phyloP scores from a whole-genome alignment of 805 yeast genomes.

The Candida vartiovaarae region DNA sequence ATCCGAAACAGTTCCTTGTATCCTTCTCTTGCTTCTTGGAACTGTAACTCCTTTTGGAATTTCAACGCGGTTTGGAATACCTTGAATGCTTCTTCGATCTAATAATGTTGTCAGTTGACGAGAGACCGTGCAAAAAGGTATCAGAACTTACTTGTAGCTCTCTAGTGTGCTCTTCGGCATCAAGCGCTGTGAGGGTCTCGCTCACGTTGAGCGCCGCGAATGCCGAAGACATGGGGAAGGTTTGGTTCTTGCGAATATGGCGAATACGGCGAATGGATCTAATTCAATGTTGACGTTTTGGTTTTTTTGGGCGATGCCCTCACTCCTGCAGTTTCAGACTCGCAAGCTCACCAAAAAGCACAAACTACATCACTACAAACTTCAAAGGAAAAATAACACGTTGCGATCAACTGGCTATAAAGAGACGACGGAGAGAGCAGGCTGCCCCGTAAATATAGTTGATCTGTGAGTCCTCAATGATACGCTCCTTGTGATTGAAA shows the following conservation, averaged over 20 bases:
- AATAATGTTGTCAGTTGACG: conserved; percentile 3
- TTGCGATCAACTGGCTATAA: conserved; percentile 17
- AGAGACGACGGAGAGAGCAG: conserved; percentile 41
- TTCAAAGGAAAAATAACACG: too few species aligned
- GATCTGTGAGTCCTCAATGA: conserved; percentile 30
- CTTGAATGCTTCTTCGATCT: conserved; percentile 69
- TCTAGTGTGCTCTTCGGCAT: conserved; percentile 83
- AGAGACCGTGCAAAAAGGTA: neutral
- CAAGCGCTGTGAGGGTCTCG: conserved; percentile 61
- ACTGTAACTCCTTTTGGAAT: conserved; percentile 45
- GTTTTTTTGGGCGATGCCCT: neutral
- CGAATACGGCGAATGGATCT: too few species aligned
- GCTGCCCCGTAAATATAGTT: conserved; percentile 41
- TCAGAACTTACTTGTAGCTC: conserved; percentile 58
- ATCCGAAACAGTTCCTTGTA: conserved; percentile 62
- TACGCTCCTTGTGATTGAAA: conserved; percentile 30
- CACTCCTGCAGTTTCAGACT: too few species aligned
- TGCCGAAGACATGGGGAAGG: conserved; percentile 43
- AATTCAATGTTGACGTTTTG: neutral
- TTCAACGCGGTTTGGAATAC: conserved; percentile 65
- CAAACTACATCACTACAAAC: too few species aligned
- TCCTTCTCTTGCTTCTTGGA: conserved; percentile 40
- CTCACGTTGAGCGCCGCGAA: conserved; percentile 71
- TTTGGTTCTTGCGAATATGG: too few species aligned
- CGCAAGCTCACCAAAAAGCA: too few species aligned